These are phyloP conservation scores for Salvia miltiorrhiza DNA, from an alignment of 257 asterid species.

Conservation along the genomic window DNA sequence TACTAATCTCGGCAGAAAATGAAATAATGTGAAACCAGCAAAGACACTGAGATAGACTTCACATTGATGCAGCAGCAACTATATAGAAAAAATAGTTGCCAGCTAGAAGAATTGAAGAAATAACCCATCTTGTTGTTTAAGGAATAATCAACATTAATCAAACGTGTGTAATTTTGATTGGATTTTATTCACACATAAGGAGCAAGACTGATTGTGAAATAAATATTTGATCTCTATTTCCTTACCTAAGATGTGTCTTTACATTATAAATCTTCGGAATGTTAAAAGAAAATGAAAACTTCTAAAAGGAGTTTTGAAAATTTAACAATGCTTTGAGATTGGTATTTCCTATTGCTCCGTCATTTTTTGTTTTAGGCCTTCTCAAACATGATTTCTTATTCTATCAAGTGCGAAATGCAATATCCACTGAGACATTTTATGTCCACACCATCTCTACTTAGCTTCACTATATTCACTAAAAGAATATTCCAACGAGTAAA, in stretches of 20 bases:
- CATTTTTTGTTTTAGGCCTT: not conserved
- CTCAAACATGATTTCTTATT: not conserved
- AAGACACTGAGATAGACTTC: not conserved
- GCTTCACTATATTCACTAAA: not conserved
- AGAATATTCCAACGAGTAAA: slow-evolving; percentile 6
- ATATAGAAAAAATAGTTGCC: not conserved
- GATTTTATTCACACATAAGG: not conserved
- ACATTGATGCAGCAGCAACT: not conserved
- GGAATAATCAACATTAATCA: not conserved
- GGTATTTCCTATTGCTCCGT: not conserved
- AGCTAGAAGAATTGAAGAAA: not conserved
- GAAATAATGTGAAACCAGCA: not conserved
- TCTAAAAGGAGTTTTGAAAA: not conserved
- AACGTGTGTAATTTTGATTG: not conserved
- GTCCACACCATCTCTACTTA: not conserved
- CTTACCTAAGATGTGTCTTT: not conserved
- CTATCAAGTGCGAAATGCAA: not conserved
- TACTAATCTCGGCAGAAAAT: not conserved
- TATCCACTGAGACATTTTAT: not conserved
- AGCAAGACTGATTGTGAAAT: not conserved
- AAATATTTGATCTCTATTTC: not conserved
- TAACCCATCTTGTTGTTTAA: not conserved
- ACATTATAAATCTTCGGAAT: not conserved
- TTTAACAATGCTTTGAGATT: not conserved
- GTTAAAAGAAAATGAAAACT: not conserved